Evolutionary conservation across 164 flowering plant genomes (phyloP).

Genomic region (Piper longum): DNA sequence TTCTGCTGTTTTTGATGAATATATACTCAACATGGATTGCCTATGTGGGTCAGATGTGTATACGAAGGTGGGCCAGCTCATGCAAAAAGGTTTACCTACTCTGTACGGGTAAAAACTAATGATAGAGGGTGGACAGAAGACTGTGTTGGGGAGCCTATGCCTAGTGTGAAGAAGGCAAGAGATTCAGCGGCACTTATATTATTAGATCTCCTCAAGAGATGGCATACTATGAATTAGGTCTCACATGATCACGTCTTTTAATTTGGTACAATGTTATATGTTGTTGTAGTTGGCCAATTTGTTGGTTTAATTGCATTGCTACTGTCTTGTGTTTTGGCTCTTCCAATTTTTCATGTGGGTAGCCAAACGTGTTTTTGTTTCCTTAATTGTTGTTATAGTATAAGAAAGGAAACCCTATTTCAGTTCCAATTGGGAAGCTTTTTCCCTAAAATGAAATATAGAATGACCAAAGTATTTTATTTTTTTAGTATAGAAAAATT

Average conservation of each 20-base stretch:
- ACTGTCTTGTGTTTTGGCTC: too few species aligned
- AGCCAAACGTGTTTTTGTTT: too few species aligned
- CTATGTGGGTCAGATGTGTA: constrained; percentile 42
- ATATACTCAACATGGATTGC: background rate
- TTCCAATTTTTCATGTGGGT: too few species aligned
- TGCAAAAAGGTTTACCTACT: constrained; percentile 87
- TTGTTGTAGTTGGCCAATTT: too few species aligned
- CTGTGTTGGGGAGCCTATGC: constrained; percentile 98
- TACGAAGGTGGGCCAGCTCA: constrained; percentile 98
- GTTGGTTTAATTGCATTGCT: too few species aligned
- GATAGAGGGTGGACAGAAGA: constrained; percentile 93
- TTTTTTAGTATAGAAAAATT: too few species aligned
- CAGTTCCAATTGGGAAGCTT: too few species aligned
- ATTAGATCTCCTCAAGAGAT: constrained; percentile 59
- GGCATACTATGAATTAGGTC: constrained; percentile 15
- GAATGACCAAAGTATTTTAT: too few species aligned
- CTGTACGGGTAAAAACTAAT: constrained; percentile 74
- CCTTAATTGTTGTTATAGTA: too few species aligned
- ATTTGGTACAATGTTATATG: background rate
- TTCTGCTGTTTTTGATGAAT: background rate
- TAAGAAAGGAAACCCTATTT: too few species aligned
- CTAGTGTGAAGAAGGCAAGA: constrained; percentile 94
- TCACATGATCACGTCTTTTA: background rate
- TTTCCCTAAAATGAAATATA: too few species aligned
- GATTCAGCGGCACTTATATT: constrained; percentile 91